Base-by-base conservation (phyloP, 257 asterid genomes). In the Fraxinus cuspidata region DNA sequence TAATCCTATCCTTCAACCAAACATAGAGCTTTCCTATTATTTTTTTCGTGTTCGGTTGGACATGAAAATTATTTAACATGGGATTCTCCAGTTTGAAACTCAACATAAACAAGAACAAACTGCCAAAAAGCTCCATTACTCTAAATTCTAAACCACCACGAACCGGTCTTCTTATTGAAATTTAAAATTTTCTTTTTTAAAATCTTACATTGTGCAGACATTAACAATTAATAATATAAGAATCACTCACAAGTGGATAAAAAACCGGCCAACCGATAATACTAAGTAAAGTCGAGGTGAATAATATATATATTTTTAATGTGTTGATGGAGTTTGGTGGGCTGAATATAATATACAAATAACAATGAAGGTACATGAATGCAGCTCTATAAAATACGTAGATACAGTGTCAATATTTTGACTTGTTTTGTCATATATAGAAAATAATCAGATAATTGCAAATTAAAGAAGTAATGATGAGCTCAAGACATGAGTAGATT, bases 301-400 rank as follows among this genome's bases (percentile, higher is more conserved):
- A 40, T n/a, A n/a, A n/a, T n/a, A n/a, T n/a, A n/a, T n/a, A n/a
- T n/a, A n/a, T n/a, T n/a, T 13, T 40, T 10, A 40, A 11, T 11
- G 4, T 40, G 47, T 0, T 40, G 16, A 11, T 0, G 47, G 47
- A 42, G 49, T 38, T 38, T 7, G 44, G 44, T 42, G 49, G 49
- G 49, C 49, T 10, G 15, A 3, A 37, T 37, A 37, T 37, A 3
- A 37, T 37, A 37, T 37, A 12, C 2, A 10, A 42, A 11, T 42
- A 42, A 42, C 4, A 12, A 18, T 21, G 76, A 35, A 63, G 34
- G 49, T 81, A 9, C 79, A 68, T 67, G 81, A 77, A 81, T 49
- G 81, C 25, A 35, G n/a, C 16, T 60, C 19, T 44, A 66, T 81
- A 25, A 51, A 72, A 81, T 81, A 73, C 28, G 37, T 38, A 51